Percentiles rank a stretch among this genome's conserved stretches.
These are phyloP conservation scores for Botrytis fragariae DNA, from an alignment of 2,329 filamentous ascomycete species.

Conservation along the genomic window DNA sequence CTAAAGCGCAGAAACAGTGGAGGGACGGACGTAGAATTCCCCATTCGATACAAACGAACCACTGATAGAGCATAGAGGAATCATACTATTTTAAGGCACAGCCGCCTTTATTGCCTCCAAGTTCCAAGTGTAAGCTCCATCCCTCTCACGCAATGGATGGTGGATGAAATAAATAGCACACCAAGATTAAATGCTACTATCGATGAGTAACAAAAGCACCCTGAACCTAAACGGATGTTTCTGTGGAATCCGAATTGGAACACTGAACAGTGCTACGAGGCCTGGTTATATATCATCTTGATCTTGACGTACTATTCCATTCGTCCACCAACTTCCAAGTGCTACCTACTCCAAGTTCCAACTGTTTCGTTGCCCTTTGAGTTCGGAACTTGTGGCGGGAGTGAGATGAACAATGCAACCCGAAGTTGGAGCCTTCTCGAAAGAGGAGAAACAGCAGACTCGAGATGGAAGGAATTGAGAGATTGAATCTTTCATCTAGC, in stretches of 20 bases:
- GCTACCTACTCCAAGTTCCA: background rate
- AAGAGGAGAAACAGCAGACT: background rate
- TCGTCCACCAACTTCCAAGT: background rate
- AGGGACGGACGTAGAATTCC: background rate
- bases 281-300: background rate
- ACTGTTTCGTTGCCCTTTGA: background rate
- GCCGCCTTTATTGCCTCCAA: background rate
- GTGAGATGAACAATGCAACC: background rate
- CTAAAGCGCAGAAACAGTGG: constrained; percentile 10
- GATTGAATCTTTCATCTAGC: background rate
- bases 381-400: background rate
- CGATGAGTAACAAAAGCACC: background rate
- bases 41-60: background rate
- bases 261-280: background rate
- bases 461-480: background rate
- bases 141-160: background rate
- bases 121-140: background rate
- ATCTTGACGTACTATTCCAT: background rate
- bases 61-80: constrained; percentile 1
- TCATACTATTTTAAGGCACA: constrained; percentile 12
- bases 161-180: background rate
- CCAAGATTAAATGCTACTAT: background rate
- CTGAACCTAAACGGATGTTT: background rate
- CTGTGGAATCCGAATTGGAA: background rate
- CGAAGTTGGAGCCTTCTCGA: background rate